Evolutionary conservation across 345 rosid genomes (phyloP).

Genomic region (Hirschfeldia incana): DNA sequence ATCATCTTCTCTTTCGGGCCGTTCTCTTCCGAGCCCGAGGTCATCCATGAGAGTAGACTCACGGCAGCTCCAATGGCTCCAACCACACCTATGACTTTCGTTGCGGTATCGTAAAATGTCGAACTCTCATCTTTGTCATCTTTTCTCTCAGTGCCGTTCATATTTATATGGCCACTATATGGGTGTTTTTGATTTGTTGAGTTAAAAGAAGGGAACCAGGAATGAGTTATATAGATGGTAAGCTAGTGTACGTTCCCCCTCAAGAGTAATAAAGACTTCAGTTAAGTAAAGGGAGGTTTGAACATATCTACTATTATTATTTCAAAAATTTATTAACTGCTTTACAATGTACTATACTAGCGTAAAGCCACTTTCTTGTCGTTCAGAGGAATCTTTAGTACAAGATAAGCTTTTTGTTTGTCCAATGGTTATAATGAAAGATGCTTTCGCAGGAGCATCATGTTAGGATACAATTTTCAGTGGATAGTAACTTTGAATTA

Average conservation of each 20-base stretch:
- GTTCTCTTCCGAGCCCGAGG: neutral
- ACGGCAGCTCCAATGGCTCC: conserved; percentile 15
- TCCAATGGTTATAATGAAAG: neutral
- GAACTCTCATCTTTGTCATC: conserved; percentile 3
- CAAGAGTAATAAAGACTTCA: neutral
- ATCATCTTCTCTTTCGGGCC: neutral
- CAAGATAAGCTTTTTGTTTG: neutral
- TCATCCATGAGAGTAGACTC: neutral
- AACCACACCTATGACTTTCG: neutral
- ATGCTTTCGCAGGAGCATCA: neutral
- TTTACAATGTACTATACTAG: neutral
- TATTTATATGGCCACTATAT: neutral
- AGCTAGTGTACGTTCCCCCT: neutral
- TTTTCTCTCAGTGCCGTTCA: neutral
- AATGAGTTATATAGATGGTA: conserved; percentile 6
- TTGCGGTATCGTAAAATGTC: neutral
- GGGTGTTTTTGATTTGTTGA: neutral
- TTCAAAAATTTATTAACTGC: neutral
- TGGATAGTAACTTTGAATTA: neutral
- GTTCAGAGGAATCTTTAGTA: neutral
- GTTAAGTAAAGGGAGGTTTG: neutral
- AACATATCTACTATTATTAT: neutral
- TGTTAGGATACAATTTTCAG: neutral
- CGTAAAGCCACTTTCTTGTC: neutral
- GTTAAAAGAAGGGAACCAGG: neutral